Evolutionary conservation across 495 filamentous ascomycete genomes (phyloP).

Genomic region (Aspergillus bridgeri): DNA sequence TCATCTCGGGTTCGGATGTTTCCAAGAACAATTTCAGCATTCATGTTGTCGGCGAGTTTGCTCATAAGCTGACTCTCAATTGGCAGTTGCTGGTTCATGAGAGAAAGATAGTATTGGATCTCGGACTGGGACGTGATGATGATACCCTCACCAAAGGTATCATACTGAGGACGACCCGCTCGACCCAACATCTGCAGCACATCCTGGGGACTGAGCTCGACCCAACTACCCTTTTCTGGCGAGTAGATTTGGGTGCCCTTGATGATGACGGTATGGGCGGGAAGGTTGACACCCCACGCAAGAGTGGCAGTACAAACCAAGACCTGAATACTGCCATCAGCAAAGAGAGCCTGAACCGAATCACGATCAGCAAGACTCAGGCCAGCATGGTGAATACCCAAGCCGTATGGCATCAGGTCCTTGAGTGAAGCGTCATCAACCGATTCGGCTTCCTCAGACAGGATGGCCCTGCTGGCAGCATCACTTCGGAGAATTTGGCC

Average conservation of each 20-base stretch:
- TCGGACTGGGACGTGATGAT: constrained; percentile 95
- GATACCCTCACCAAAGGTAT: constrained; percentile 96
- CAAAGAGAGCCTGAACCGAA: constrained; percentile 92
- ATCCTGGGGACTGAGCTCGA: constrained; percentile 95
- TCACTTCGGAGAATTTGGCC: constrained; percentile 92
- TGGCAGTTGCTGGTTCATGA: constrained; percentile 94
- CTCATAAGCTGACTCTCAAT: constrained; percentile 96
- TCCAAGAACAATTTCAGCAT: constrained; percentile 93
- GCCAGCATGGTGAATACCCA: constrained; percentile 97
- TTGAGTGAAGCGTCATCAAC: constrained; percentile 87
- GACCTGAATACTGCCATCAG: constrained; percentile 86
- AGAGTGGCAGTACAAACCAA: constrained; percentile 95
- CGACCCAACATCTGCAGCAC: constrained; percentile 98
- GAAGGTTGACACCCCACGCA: constrained; percentile 94
- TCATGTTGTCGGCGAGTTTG: constrained; percentile 92
- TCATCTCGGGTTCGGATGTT: constrained; percentile 93
- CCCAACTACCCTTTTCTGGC: constrained; percentile 97
- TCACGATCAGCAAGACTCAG: constrained; percentile 91
- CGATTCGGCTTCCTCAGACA: constrained; percentile 78
- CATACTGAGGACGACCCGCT: constrained; percentile 93
- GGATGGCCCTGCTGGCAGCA: constrained; percentile 83
- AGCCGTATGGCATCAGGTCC: constrained; percentile 91
- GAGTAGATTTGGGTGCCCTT: constrained; percentile 98
- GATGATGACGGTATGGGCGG: constrained; percentile 93
- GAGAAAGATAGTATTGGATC: constrained; percentile 93